A percentile compares a stretch with the other conserved stretches of the same genome.
phyloP scores from a whole-genome alignment of 192 early-diverging fungal genomes.

The Geranomyces michiganensis region DNA sequence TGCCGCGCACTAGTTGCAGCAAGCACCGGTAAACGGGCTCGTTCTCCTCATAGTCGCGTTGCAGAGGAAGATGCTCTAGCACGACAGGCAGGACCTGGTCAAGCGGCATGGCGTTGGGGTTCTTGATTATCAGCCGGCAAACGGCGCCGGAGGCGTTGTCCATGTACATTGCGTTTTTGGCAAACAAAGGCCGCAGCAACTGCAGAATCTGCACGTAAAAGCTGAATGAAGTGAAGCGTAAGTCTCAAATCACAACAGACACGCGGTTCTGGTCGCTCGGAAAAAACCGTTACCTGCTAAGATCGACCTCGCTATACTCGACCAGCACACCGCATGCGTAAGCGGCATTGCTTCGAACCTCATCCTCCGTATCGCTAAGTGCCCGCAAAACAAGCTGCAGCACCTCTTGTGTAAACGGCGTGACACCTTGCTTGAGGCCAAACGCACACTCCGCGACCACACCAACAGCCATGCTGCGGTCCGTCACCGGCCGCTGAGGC shows the following conservation, averaged over 20 bases:
- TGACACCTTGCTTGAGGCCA: constrained; percentile 62
- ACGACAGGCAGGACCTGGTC: constrained; percentile 41
- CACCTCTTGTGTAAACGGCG: constrained; percentile 47
- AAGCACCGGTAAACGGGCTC: constrained; percentile 37
- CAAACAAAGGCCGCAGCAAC: constrained; percentile 37
- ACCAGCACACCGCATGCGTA: constrained; percentile 78
- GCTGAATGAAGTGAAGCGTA: constrained; percentile 2
- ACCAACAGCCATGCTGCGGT: constrained; percentile 90
- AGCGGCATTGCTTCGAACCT: constrained; percentile 86
- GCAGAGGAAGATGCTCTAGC: constrained; percentile 32
- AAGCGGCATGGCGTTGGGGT: constrained; percentile 29
- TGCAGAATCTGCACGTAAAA: constrained; percentile 38
- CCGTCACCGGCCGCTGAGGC: constrained; percentile 65
- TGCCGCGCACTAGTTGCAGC: constrained; percentile 20
- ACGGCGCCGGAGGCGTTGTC: constrained; percentile 46
- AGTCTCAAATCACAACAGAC: background rate
- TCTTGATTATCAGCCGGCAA: constrained; percentile 36
- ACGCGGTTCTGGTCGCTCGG: no score
- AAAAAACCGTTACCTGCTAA: constrained; percentile 64
- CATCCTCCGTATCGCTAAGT: constrained; percentile 74
- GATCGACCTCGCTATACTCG: constrained; percentile 66
- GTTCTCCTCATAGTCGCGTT: constrained; percentile 45
- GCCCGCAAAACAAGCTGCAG: constrained; percentile 73
- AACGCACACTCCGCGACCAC: constrained; percentile 79
- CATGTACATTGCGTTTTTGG: constrained; percentile 10